Evolutionary conservation across 768 basidiomycete genomes (phyloP), one percentile per base, ranked within the genome.

Genomic region (Kwoniella europaea): DNA sequence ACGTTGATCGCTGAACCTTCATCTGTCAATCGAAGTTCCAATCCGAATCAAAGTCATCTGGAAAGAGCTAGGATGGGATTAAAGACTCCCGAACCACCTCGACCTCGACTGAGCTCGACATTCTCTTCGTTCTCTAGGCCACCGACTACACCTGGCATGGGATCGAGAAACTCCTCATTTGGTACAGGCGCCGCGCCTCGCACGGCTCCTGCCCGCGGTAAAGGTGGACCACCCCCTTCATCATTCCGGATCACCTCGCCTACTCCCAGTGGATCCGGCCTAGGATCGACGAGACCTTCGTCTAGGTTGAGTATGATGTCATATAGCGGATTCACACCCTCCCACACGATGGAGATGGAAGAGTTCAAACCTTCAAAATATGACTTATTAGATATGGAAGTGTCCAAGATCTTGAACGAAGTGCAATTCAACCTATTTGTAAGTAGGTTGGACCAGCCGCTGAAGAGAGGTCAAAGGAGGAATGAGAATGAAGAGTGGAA

Each of bases 401-500:
- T 80, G 4, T 16, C 52, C 1, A 20, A 41, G 1, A 67, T 77
- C 16, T 20, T 80, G 15, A 65, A 64, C 2, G 72, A 68, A 24
- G 54, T 46, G 13, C 67, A 62, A 13, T 79, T 74, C 54, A 64
- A 69, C 20, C 60, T 75, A 2, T 77, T 79, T 54, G 76, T 77
- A 10, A 60, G 69, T 15, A 43, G 79, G 15, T n/a, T 79, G 15
- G 79, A 81, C 67, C 54, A 50, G 43, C 27, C 77, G 1, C 10
- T 81, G 60, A 74, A 75, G 27, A 57, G 65, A 24, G 76, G 76
- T 57, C 77, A 79, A 60, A 53, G 77, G 44, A 65, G 63, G 58
- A 65, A 44, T 22, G 77, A 81, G n/a, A 60, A 70, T n/a, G 74
- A 77, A 29, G 79, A 81, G 59, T 81, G 79, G 77, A 81, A 81